These are phyloP conservation scores for Colletotrichum neosansevieriae DNA, from an alignment of 2,329 filamentous ascomycete species.

Conservation along the genomic window DNA sequence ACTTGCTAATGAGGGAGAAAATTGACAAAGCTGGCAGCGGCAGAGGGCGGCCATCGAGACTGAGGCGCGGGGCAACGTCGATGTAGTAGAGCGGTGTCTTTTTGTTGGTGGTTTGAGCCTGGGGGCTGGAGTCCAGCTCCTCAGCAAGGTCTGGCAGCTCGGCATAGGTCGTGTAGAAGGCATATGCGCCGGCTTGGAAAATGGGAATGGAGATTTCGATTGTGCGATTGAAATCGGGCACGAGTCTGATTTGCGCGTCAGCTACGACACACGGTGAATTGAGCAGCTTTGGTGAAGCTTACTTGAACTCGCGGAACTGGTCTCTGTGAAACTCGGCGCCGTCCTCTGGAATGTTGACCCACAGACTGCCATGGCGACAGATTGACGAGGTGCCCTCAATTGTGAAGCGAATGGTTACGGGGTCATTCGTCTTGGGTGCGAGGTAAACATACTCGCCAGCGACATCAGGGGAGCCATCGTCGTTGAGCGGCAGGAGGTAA, in stretches of 20 bases:
- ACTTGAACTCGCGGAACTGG: slow-evolving; percentile 91
- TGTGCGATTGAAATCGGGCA: slow-evolving; percentile 91
- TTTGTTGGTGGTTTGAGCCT: slow-evolving; percentile 65
- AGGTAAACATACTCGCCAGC: slow-evolving; percentile 93
- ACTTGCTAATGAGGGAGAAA: slow-evolving; percentile 96
- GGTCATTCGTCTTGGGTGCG: slow-evolving; percentile 78
- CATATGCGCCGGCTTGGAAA: slow-evolving; percentile 85
- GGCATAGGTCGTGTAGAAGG: slow-evolving; percentile 93
- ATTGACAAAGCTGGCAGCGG: slow-evolving; percentile 90
- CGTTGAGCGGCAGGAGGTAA: slow-evolving; percentile 90
- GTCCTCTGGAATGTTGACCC: slow-evolving; percentile 91
- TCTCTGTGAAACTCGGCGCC: slow-evolving; percentile 82
- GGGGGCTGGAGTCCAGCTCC: slow-evolving; percentile 59
- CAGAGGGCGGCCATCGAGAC: slow-evolving; percentile 78
- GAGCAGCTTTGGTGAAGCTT: slow-evolving; percentile 52
- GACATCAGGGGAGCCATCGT: slow-evolving; percentile 92
- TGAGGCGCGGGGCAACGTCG: slow-evolving; percentile 87
- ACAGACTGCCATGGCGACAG: slow-evolving; percentile 92
- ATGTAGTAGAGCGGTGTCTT: slow-evolving; percentile 89
- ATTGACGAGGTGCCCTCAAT: slow-evolving; percentile 97
- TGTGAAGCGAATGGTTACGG: slow-evolving; percentile 85
- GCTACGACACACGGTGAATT: neutral
- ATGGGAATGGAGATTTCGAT: slow-evolving; percentile 93
- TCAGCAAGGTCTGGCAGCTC: slow-evolving; percentile 84
- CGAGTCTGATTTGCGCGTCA: slow-evolving; percentile 68